These are phyloP conservation scores for Taxawa tesnikishii DNA, from an alignment of 2,329 filamentous ascomycete genomes.

Conservation along the genomic window DNA sequence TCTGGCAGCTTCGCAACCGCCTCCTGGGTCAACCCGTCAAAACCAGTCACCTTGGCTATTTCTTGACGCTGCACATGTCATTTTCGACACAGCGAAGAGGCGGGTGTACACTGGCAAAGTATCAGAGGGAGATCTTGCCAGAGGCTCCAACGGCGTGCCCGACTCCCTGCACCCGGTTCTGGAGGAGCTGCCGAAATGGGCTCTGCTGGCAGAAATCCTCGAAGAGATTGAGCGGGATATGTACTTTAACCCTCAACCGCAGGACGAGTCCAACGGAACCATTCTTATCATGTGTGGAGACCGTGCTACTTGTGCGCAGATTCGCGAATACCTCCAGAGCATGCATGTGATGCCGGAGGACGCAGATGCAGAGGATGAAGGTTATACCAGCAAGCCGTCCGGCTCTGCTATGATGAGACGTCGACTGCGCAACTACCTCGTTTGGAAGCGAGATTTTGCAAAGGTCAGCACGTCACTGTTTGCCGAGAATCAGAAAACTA, in stretches of 20 bases:
- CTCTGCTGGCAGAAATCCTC: conserved; percentile 73
- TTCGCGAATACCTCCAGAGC: conserved; percentile 81
- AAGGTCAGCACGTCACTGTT: conserved; percentile 72
- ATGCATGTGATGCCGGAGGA: conserved; percentile 60
- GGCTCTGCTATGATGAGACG: conserved; percentile 82
- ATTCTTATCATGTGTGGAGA: conserved; percentile 95
- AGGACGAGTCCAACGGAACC: conserved; percentile 79
- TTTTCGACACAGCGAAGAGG: conserved; percentile 81
- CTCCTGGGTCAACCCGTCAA: conserved; percentile 74
- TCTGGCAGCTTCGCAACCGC: conserved; percentile 76
- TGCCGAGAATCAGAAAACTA: conserved; percentile 64
- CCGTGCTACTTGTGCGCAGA: conserved; percentile 70
- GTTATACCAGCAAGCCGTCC: conserved; percentile 44
- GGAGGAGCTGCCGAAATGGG: conserved; percentile 94
- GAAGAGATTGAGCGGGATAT: conserved; percentile 87
- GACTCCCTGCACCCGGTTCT: conserved; percentile 66
- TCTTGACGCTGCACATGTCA: conserved; percentile 83
- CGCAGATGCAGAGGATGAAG: conserved; percentile 29
- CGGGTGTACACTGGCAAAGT: conserved; percentile 73
- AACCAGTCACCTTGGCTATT: conserved; percentile 94
- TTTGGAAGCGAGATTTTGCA: conserved; percentile 83
- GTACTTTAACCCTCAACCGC: conserved; percentile 65
- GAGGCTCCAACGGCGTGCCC: conserved; percentile 35
- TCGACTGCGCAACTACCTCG: conserved; percentile 72
- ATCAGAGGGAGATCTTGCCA: conserved; percentile 41